These are phyloP conservation scores for Neobulgaria alba DNA, from an alignment of 2,329 filamentous ascomycete species.

Conservation along the genomic window DNA sequence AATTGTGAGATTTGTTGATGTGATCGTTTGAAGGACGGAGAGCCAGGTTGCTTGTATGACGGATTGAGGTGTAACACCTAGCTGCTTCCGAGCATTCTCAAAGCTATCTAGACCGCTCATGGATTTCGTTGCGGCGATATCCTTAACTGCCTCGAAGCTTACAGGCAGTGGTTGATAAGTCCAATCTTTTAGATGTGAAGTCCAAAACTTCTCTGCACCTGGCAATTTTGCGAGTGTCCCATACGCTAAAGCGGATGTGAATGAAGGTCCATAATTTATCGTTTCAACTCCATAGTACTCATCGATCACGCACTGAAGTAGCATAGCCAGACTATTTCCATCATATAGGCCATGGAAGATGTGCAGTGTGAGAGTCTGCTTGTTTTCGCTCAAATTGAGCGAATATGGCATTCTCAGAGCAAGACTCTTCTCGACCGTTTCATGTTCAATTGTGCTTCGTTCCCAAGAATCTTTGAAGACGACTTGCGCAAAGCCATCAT, in stretches of 20 bases:
- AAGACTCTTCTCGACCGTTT: conserved; percentile 15
- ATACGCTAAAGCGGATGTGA: conserved; percentile 57
- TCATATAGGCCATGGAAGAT: conserved; percentile 88
- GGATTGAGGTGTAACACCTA: conserved; percentile 72
- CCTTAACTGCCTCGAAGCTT: neutral
- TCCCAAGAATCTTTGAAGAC: conserved; percentile 47
- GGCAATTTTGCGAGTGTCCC: conserved; percentile 52
- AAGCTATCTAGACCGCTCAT: conserved; percentile 37
- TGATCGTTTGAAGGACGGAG: conserved; percentile 47
- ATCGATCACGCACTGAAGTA: conserved; percentile 50
- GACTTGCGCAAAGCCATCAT: conserved; percentile 70
- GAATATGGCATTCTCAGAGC: conserved; percentile 23
- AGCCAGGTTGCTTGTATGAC: conserved; percentile 70
- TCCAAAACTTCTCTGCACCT: conserved; percentile 60
- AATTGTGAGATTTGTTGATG: conserved; percentile 37
- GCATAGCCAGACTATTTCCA: conserved; percentile 63
- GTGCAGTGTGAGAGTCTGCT: conserved; percentile 45
- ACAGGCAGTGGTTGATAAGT: conserved; percentile 8
- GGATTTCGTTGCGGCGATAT: conserved; percentile 21
- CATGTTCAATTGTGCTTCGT: conserved; percentile 25
- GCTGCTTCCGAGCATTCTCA: conserved; percentile 42
- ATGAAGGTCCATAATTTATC: conserved; percentile 39
- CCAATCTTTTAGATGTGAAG: conserved; percentile 21
- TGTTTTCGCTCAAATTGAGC: conserved; percentile 7
- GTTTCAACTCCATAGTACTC: conserved; percentile 36